Conservation (phyloP, 768 basidiomycete genomes). For the Agrocybe pediades region DNA sequence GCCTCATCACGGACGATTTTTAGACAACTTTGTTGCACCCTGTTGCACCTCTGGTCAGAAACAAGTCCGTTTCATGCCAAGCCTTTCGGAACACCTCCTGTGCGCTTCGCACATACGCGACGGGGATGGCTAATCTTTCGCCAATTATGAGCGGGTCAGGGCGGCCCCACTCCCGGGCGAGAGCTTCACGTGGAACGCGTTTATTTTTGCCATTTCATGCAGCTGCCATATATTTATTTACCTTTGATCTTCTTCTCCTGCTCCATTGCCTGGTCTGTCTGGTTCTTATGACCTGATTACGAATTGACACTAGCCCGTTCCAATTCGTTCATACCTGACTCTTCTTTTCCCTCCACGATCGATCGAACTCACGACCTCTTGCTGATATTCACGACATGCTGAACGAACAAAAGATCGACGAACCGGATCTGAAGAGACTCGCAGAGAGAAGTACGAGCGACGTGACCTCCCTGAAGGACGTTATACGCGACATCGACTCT, state of each 20-base stretch:
- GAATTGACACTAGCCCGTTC: background rate
- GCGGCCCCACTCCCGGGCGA: no score
- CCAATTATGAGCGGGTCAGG: no score
- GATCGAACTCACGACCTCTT: background rate
- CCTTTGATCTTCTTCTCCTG: constrained; percentile 9
- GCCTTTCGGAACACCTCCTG: no score
- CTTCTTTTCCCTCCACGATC: background rate
- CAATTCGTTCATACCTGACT: background rate
- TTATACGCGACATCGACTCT: constrained; percentile 28
- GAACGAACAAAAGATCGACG: constrained; percentile 7
- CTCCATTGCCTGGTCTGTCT: background rate
- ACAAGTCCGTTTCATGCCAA: no score
- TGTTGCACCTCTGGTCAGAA: no score
- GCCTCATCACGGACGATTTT: no score
- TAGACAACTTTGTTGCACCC: no score
- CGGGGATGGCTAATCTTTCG: no score
- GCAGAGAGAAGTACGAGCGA: constrained; percentile 14
- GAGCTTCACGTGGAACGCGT: background rate
- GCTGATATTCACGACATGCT: constrained; percentile 7
- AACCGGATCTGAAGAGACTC: constrained; percentile 2
- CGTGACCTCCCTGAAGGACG: constrained; percentile 19
- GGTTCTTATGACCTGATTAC: constrained; percentile 19
- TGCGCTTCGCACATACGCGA: no score
- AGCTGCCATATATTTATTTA: background rate
- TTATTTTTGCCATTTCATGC: background rate